Evolutionary conservation across 1,284 basidiomycete species (phyloP).

Genomic region (Thelephora terrestris): DNA sequence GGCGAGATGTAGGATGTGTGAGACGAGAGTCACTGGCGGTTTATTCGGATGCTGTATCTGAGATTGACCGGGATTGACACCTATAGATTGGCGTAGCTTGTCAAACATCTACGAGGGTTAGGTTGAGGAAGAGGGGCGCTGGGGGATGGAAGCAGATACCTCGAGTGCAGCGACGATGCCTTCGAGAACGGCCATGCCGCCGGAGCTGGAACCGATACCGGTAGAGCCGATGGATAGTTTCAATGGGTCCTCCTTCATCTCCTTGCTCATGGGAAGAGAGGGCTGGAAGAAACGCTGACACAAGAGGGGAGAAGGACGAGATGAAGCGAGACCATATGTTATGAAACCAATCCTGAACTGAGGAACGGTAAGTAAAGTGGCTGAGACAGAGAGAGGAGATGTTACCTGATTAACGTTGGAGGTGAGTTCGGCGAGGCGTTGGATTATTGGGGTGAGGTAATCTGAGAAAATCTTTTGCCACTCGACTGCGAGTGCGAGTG

Average conservation of each 20-base stretch:
- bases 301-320: conserved; percentile 41
- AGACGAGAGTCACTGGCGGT: conserved; percentile 20
- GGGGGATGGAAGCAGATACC: conserved; percentile 27
- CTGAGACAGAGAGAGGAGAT: conserved; percentile 3
- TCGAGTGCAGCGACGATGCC: conserved; percentile 63
- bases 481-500: conserved; percentile 40
- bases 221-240: conserved; percentile 48
- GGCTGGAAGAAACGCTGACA: conserved; percentile 45
- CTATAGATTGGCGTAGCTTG: conserved; percentile 22
- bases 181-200: conserved; percentile 61
- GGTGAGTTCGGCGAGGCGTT: conserved; percentile 39
- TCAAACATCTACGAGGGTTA: conserved; percentile 43
- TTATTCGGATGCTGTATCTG: conserved; percentile 10
- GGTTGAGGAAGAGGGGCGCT: background rate
- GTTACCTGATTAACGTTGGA: conserved; percentile 23
- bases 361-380: background rate
- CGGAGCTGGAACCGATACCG: conserved; percentile 30
- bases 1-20: conserved; percentile 55
- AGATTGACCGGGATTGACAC: conserved; percentile 11
- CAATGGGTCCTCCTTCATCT: conserved; percentile 36
- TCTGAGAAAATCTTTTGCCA: conserved; percentile 39
- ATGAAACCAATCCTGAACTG: conserved; percentile 48
- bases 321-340: conserved; percentile 45
- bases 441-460: conserved; percentile 44
- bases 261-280: conserved; percentile 27